Evolutionary conservation across 495 filamentous ascomycete species (phyloP).

Genomic region (Talaromyces adpressus): DNA sequence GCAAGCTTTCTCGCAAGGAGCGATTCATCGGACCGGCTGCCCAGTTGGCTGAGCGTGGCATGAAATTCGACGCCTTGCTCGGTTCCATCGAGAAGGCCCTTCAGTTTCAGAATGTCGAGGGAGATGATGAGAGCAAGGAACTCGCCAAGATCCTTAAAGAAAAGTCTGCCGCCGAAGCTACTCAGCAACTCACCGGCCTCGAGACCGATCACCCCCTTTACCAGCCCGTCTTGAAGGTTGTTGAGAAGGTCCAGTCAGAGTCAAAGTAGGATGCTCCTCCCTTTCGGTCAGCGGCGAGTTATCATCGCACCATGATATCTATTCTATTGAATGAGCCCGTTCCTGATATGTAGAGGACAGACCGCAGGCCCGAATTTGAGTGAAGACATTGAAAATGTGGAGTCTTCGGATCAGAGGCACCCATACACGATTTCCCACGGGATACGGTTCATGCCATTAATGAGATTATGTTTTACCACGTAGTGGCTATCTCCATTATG

Average conservation of each 20-base stretch:
- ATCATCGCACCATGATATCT: background rate
- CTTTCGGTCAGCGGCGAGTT: background rate
- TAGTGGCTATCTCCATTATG: background rate
- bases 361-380: slow-evolving; percentile 8
- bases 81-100: slow-evolving; percentile 79
- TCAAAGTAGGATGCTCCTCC: slow-evolving; percentile 25
- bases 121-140: slow-evolving; percentile 77
- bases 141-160: slow-evolving; percentile 76
- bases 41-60: slow-evolving; percentile 70
- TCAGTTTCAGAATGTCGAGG: slow-evolving; percentile 85
- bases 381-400: background rate
- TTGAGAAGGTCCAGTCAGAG: slow-evolving; percentile 64
- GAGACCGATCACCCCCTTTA: slow-evolving; percentile 67
- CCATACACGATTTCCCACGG: background rate
- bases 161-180: slow-evolving; percentile 55
- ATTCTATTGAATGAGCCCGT: background rate
- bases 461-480: slow-evolving; percentile 1
- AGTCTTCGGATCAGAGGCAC: background rate
- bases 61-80: slow-evolving; percentile 61
- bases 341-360: slow-evolving; percentile 7
- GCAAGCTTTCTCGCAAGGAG: slow-evolving; percentile 88
- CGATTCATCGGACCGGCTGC: slow-evolving; percentile 90
- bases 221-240: slow-evolving; percentile 59
- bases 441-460: background rate
- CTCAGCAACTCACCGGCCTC: slow-evolving; percentile 70